These are phyloP conservation scores for Parathielavia hyrcaniae DNA, from an alignment of 495 filamentous ascomycete species.

Conservation along the genomic window DNA sequence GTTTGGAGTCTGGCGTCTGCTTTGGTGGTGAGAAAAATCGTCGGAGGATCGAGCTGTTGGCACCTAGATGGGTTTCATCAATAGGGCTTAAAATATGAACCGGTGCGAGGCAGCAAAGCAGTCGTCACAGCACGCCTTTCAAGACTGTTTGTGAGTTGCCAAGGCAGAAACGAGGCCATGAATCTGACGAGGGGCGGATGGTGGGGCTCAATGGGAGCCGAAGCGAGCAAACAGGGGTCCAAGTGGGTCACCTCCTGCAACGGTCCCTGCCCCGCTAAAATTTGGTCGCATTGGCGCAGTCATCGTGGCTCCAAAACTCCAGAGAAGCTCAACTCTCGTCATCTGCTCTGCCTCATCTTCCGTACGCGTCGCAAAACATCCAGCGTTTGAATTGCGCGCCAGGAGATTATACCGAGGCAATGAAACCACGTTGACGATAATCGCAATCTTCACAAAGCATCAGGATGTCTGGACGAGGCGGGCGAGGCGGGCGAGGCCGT, in stretches of 20 bases:
- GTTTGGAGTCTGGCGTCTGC: not conserved
- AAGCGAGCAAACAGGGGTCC: not conserved
- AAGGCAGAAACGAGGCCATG: too few relatives aligned
- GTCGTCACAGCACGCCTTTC: too few relatives aligned
- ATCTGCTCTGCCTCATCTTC: not conserved
- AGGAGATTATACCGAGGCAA: not conserved
- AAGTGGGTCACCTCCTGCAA: slow-evolving; percentile 3
- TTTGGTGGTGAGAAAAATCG: not conserved
- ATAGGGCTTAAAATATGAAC: too few relatives aligned
- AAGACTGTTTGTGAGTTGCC: too few relatives aligned
- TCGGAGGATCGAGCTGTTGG: not conserved
- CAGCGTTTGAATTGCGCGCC: not conserved
- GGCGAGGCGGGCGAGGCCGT: slow-evolving; percentile 31
- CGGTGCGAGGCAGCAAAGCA: too few relatives aligned
- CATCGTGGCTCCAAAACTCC: not conserved
- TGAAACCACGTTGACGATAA: not conserved
- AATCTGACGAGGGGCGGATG: too few relatives aligned
- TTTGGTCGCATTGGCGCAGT: not conserved
- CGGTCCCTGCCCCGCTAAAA: slow-evolving; percentile 1
- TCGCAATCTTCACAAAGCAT: not conserved
- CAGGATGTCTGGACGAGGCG: slow-evolving; percentile 32
- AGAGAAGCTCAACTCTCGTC: not conserved
- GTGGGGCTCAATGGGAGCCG: too few relatives aligned
- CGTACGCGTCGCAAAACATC: not conserved
- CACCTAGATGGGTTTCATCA: too few relatives aligned